These are phyloP conservation scores for Cladosporium sp. DNA, from an alignment of 2,329 filamentous ascomycete genomes.

Conservation along the genomic window DNA sequence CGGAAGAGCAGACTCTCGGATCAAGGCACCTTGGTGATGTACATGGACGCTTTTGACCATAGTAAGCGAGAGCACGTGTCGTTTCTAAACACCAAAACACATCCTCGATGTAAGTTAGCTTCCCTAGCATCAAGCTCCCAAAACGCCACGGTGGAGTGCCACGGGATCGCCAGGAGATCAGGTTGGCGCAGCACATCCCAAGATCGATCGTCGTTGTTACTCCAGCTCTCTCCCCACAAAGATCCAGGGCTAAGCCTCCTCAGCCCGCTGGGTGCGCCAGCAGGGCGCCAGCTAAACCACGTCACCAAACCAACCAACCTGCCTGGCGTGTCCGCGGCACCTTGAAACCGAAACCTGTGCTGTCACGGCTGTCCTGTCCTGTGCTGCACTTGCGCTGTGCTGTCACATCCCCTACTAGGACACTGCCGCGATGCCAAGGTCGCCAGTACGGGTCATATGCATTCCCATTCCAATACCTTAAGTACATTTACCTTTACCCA, in stretches of 20 bases:
- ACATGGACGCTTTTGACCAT: not conserved
- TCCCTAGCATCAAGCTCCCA: not conserved
- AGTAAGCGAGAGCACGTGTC: not conserved
- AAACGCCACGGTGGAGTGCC: not conserved
- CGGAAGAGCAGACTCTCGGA: not conserved
- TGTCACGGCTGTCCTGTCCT: conserved; percentile 7
- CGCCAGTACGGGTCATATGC: not conserved
- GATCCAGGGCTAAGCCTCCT: not conserved
- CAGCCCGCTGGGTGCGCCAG: not conserved
- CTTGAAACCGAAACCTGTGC: conserved; percentile 11
- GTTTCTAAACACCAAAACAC: not conserved
- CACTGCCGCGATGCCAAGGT: conserved; percentile 1
- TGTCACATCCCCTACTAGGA: not conserved
- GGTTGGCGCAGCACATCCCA: not conserved
- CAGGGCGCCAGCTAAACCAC: conserved; percentile 4
- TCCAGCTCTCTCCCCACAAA: conserved; percentile 1
- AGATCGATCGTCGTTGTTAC: conserved; percentile 2
- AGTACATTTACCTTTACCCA: conserved; percentile 3
- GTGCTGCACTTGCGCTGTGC: conserved; percentile 2
- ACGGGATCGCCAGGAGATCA: conserved; percentile 9
- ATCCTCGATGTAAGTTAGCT: too few relatives aligned
- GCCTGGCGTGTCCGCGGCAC: conserved; percentile 5
- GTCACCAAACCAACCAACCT: conserved; percentile 9
- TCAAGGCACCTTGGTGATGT: not conserved
- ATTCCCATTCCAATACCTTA: conserved; percentile 8